phyloP scores from a whole-genome alignment of 164 flowering plant genomes.

The Dillenia suffruticosa region DNA sequence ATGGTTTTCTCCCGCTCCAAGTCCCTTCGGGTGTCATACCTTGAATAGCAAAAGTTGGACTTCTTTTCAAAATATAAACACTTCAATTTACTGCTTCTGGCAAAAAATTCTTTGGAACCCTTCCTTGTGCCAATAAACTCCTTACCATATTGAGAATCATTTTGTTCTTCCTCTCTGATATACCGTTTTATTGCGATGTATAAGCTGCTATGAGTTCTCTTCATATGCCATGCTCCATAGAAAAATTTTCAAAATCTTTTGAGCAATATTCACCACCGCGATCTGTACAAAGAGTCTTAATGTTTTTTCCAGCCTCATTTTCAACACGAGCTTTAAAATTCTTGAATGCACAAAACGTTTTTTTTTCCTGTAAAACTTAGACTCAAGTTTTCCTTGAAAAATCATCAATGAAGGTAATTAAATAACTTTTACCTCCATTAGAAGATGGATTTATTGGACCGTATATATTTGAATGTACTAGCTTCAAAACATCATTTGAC shows the following conservation, averaged over 20 bases:
- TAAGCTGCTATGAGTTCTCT: not conserved
- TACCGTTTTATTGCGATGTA: conserved; percentile 2
- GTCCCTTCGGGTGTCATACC: conserved; percentile 2
- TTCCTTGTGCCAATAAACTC: no score
- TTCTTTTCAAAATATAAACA: conserved; percentile 3
- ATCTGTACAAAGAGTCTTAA: conserved; percentile 5
- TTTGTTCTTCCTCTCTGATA: conserved; percentile 6
- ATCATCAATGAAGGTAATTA: conserved; percentile 4
- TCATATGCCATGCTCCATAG: not conserved
- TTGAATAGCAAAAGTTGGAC: not conserved
- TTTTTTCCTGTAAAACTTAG: conserved; percentile 7
- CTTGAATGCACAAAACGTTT: conserved; percentile 3
- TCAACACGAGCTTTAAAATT: conserved; percentile 4
- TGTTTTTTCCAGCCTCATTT: conserved; percentile 8
- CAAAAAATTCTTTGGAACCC: conserved; percentile 4
- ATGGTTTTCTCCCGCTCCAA: conserved; percentile 4
- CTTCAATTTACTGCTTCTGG: conserved; percentile 7
- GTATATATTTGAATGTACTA: conserved; percentile 9
- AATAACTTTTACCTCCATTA: conserved; percentile 7
- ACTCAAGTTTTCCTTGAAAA: conserved; percentile 7
- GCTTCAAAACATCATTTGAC: conserved; percentile 4
- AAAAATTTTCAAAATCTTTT: conserved; percentile 4
- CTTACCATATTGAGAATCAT: conserved; percentile 11
- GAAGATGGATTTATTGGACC: conserved; percentile 11
- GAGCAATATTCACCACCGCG: conserved; percentile 8